Evolutionary conservation across 2,329 filamentous ascomycete genomes (phyloP), one percentile per base, ranked within the genome.

Genomic region (Colletotrichum chrysophilum): DNA sequence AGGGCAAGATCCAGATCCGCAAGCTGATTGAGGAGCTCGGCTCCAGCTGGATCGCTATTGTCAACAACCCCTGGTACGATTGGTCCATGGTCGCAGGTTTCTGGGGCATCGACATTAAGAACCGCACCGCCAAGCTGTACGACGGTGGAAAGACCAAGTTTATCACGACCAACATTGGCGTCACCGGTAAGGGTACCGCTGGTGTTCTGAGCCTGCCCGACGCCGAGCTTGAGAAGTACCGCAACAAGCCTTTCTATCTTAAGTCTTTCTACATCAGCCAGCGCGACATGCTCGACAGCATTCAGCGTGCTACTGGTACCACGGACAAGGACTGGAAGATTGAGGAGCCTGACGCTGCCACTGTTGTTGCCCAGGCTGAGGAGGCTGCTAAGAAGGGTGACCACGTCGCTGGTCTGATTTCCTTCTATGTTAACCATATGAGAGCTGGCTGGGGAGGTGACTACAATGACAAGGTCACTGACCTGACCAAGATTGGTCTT

Each of bases 251-350:
- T 1, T 79, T 93, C 3, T 90, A 87, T 78, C 78, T 93, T n/a
- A 86, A 85, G 14, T 92, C 89, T 70, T 94, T 93, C 83, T 81
- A 84, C 14, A 78, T 92, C 77, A 91, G 83, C 76, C 93, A 95
- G 82, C 87, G 87, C 13, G 92, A 94, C n/a, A 94, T 94, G 85
- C 87, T 94, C 72, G 88, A 89, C 56, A 89, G 88, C 28, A 82
- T 93, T 12, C 87, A 92, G 79, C 88, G 89, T 0, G 92, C 92
- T 5, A 89, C 90, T 0, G 88, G 89, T 0, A 91, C 89, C 0
- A 89, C 84, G 2, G 90, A 93, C 55, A 83, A 82, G 0, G 92
- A 94, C 78, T 95, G 93, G 93, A 64, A 69, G 55, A 67, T 76
- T 70, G 85, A 80, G 4, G 79, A 85, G n/a, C 82, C 87, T 9